phyloP scores from a whole-genome alignment of 176 grass and related monocot species.

The Lolium rigidum region DNA sequence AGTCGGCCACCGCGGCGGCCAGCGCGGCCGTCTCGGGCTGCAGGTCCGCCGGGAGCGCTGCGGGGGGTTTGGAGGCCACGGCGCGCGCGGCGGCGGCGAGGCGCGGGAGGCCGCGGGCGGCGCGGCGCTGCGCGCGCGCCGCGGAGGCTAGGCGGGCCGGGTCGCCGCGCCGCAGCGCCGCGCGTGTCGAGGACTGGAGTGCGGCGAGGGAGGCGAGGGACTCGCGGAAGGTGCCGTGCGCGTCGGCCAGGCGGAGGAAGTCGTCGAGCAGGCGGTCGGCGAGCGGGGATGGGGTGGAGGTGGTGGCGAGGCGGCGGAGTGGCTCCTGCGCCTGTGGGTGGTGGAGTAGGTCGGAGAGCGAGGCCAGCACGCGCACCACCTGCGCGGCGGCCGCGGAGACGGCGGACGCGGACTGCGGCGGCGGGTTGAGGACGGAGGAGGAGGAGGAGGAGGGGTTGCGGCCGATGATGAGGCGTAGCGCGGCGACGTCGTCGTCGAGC shows the following conservation, averaged over 20 bases:
- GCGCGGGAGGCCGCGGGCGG: slow-evolving; percentile 27
- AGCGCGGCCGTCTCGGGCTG: slow-evolving; percentile 36
- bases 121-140: slow-evolving; percentile 54
- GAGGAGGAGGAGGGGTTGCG: neutral
- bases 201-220: slow-evolving; percentile 45
- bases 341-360: slow-evolving; percentile 66
- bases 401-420: slow-evolving; percentile 30
- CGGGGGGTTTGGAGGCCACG: neutral
- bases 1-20: slow-evolving; percentile 26
- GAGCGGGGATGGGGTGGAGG: slow-evolving; percentile 48
- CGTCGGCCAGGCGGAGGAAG: slow-evolving; percentile 68
- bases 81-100: slow-evolving; percentile 28
- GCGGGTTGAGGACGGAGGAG: too few relatives aligned
- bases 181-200: slow-evolving; percentile 36
- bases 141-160: slow-evolving; percentile 38
- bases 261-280: slow-evolving; percentile 60
- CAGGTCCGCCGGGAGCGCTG: slow-evolving; percentile 3
- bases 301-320: slow-evolving; percentile 29
- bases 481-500: slow-evolving; percentile 74
- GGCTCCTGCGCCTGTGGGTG: slow-evolving; percentile 74
- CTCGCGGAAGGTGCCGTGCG: slow-evolving; percentile 53
- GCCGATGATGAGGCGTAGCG: slow-evolving; percentile 58
- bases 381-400: slow-evolving; percentile 50
- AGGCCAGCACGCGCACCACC: slow-evolving; percentile 45
- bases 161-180: slow-evolving; percentile 48